A percentile compares a stretch with the other conserved stretches of the same genome.
Evolutionary conservation across 108 stramenopile species (phyloP).

Genomic region (Cylindrotheca closterium): DNA sequence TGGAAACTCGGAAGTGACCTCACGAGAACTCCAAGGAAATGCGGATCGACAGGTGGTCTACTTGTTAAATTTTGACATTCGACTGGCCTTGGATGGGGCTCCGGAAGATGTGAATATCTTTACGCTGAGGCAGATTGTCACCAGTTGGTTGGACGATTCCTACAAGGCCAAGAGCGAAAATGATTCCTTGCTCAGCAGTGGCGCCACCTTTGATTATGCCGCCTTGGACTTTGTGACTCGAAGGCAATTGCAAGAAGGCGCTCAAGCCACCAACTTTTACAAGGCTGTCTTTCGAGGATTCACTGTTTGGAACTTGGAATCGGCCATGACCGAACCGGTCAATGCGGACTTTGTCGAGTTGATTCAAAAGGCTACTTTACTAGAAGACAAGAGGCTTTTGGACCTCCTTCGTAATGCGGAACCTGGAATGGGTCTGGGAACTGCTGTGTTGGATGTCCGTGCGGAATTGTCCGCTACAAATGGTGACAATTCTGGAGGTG

Average conservation of each 20-base stretch:
- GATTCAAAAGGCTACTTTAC: conserved; percentile 32
- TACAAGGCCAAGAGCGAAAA: conserved; percentile 15
- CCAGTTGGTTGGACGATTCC: conserved; percentile 40
- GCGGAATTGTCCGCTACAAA: conserved; percentile 15
- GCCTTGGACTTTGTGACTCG: conserved; percentile 14
- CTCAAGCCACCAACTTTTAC: background rate
- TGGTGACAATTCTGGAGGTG: background rate
- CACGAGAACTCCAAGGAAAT: background rate
- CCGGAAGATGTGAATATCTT: conserved; percentile 4
- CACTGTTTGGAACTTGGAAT: conserved; percentile 20
- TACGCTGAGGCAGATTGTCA: conserved; percentile 27
- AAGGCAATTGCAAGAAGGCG: conserved; percentile 7
- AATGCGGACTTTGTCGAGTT: conserved; percentile 27
- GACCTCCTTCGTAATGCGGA: conserved; percentile 12
- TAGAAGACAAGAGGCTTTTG: conserved; percentile 24
- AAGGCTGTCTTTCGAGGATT: conserved; percentile 18
- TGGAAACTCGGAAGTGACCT: background rate
- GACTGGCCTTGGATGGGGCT: conserved; percentile 23
- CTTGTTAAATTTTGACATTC: conserved; percentile 38
- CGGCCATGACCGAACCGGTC: conserved; percentile 14
- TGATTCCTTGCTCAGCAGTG: conserved; percentile 7
- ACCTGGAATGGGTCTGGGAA: conserved; percentile 16
- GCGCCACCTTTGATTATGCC: conserved; percentile 26
- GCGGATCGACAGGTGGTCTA: conserved; percentile 20
- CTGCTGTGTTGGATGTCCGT: conserved; percentile 28